These are phyloP conservation scores for Geosmithia putterillii DNA, from an alignment of 2,329 filamentous ascomycete genomes.

Conservation along the genomic window DNA sequence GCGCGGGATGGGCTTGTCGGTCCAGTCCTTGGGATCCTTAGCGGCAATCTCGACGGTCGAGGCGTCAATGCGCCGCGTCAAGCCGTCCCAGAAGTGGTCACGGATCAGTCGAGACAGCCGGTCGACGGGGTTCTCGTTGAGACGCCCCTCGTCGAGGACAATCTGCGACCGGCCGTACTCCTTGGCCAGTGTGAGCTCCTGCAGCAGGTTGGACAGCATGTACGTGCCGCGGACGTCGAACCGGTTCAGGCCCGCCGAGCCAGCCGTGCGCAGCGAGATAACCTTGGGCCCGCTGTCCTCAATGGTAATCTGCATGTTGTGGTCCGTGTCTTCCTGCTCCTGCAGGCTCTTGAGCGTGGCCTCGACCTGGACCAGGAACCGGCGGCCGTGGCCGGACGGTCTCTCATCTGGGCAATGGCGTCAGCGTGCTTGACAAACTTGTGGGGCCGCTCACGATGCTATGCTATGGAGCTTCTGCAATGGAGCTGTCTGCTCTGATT, in stretches of 20 bases:
- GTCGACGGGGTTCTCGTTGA: constrained; percentile 92
- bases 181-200: constrained; percentile 87
- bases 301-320: constrained; percentile 94
- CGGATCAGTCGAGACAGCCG: constrained; percentile 77
- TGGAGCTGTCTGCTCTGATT: too few relatives aligned
- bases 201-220: constrained; percentile 90
- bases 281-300: constrained; percentile 92
- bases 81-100: constrained; percentile 82
- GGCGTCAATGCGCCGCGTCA: constrained; percentile 83
- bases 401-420: constrained; percentile 52
- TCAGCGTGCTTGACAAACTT: too few relatives aligned
- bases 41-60: constrained; percentile 79
- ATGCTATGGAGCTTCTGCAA: too few relatives aligned
- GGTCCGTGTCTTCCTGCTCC: constrained; percentile 82
- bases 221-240: constrained; percentile 93
- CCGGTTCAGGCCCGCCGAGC: constrained; percentile 73
- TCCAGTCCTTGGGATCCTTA: constrained; percentile 92
- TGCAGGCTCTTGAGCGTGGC: constrained; percentile 67
- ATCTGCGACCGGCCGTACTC: constrained; percentile 84
- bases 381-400: constrained; percentile 51
- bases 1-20: constrained; percentile 71
- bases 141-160: constrained; percentile 75
- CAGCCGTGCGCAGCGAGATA: constrained; percentile 71
- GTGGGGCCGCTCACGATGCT: too few relatives aligned
- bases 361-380: constrained; percentile 80